Conservation (phyloP, 2,329 filamentous ascomycete genomes). For the Apiospora rasikravindrae region DNA sequence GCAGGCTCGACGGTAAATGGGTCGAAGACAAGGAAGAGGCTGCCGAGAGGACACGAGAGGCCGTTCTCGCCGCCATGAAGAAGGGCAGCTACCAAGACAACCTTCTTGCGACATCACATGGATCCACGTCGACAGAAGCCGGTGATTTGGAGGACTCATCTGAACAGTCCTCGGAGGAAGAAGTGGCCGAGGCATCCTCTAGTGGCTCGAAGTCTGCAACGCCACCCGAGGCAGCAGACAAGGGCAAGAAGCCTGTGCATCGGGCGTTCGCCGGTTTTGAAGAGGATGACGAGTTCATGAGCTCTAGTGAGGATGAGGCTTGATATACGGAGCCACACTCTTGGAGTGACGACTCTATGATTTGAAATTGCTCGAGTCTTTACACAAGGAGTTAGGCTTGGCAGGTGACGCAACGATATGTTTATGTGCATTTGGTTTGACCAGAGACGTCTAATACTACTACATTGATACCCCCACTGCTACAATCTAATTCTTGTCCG, state of each 20-base stretch:
- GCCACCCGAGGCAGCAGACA: constrained; percentile 44
- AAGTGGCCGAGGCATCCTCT: constrained; percentile 41
- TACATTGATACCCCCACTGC: constrained; percentile 20
- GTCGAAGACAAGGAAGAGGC: constrained; percentile 94
- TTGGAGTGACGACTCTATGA: neutral
- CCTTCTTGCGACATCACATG: constrained; percentile 56
- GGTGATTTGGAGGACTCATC: constrained; percentile 40
- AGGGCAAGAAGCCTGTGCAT: constrained; percentile 44
- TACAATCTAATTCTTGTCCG: neutral
- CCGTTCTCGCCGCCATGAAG: constrained; percentile 74
- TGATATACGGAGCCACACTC: neutral
- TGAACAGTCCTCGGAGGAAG: constrained; percentile 41
- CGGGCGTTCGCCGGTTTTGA: constrained; percentile 75
- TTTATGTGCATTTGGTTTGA: constrained; percentile 19
- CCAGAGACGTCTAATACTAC: constrained; percentile 20
- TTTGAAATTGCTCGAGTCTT: neutral
- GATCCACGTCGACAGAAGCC: constrained; percentile 48
- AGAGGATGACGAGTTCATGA: constrained; percentile 78
- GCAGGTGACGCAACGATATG: constrained; percentile 4
- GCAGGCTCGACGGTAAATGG: constrained; percentile 86
- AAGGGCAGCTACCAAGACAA: constrained; percentile 67
- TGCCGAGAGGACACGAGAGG: constrained; percentile 79
- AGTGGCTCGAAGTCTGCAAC: constrained; percentile 55
- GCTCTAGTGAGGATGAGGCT: constrained; percentile 66
- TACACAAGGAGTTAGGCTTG: neutral